Percentiles rank a stretch among this genome's conserved stretches.
Evolutionary conservation across 192 early-diverging fungal species (phyloP).

Genomic region (Powellomyces hirtus): DNA sequence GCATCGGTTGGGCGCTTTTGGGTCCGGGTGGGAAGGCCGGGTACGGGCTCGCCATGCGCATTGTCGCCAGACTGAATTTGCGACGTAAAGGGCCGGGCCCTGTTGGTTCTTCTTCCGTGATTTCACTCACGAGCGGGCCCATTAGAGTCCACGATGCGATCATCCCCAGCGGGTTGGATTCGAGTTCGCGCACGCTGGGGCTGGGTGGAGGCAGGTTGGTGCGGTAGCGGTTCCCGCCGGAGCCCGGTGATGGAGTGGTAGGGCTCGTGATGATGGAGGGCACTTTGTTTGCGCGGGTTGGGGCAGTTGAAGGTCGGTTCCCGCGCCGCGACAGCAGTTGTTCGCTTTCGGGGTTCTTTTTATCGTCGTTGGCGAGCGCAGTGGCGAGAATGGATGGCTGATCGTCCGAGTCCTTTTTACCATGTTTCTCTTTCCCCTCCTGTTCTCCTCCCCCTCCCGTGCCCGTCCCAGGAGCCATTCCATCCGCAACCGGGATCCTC

Average conservation of each 20-base stretch:
- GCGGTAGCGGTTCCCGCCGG: background rate
- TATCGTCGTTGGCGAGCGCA: slow-evolving; percentile 6
- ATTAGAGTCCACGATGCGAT: slow-evolving; percentile 43
- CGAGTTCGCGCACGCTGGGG: slow-evolving; percentile 44
- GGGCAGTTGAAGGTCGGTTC: background rate
- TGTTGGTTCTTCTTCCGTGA: slow-evolving; percentile 33
- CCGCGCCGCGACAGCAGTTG: background rate
- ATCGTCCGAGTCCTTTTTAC: slow-evolving; percentile 7
- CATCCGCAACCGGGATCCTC: background rate
- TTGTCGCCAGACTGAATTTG: slow-evolving; percentile 22
- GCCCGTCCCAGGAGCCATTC: background rate
- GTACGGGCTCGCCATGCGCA: slow-evolving; percentile 16
- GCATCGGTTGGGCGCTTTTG: slow-evolving; percentile 12
- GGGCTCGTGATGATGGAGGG: slow-evolving; percentile 7
- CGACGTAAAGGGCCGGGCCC: slow-evolving; percentile 23
- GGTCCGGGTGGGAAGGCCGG: slow-evolving; percentile 3
- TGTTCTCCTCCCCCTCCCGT: too few species aligned
- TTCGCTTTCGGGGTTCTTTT: background rate
- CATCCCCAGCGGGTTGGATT: slow-evolving; percentile 29
- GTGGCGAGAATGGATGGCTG: slow-evolving; percentile 18
- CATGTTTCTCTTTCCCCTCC: background rate
- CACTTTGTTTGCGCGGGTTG: background rate
- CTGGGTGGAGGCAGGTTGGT: slow-evolving; percentile 32
- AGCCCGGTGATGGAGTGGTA: background rate
- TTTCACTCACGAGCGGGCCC: slow-evolving; percentile 32